phyloP scores from a whole-genome alignment of 2,329 filamentous ascomycete species.

The Aspergillus viridinutans region DNA sequence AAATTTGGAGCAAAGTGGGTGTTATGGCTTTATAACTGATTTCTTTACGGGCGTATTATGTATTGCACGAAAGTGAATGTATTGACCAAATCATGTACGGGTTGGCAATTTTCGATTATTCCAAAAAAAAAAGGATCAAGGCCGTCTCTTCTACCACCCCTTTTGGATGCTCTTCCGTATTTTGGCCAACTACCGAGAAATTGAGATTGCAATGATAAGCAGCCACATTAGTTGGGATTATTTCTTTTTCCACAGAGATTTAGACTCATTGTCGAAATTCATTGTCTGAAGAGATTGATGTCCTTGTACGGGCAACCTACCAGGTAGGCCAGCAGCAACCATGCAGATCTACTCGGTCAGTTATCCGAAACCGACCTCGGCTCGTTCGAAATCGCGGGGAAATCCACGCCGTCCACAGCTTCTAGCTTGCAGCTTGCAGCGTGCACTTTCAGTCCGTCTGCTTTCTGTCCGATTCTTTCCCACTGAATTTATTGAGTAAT shows the following conservation, averaged over 20 bases:
- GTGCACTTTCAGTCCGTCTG: neutral
- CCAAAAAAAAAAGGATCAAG: neutral
- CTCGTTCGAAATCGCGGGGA: slow-evolving; percentile 6
- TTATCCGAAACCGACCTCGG: slow-evolving; percentile 17
- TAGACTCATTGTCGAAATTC: too few relatives aligned
- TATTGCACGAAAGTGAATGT: neutral
- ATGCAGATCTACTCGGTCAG: neutral
- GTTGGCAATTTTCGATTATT: neutral
- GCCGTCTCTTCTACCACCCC: neutral
- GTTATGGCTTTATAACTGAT: neutral
- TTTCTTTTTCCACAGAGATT: neutral
- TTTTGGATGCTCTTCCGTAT: neutral
- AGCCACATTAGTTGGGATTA: neutral
- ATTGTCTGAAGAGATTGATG: neutral
- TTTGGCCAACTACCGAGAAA: neutral
- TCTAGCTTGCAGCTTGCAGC: slow-evolving; percentile 1
- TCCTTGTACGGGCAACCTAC: neutral
- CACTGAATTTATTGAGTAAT: neutral
- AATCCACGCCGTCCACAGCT: neutral
- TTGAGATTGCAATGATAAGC: neutral
- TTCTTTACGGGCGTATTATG: neutral
- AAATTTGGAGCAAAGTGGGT: neutral
- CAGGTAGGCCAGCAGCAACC: neutral
- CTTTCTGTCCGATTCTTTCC: neutral
- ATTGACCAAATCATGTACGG: neutral